Base-by-base conservation (phyloP, 1,284 basidiomycete genomes). In the Rhizopogon parksii region DNA sequence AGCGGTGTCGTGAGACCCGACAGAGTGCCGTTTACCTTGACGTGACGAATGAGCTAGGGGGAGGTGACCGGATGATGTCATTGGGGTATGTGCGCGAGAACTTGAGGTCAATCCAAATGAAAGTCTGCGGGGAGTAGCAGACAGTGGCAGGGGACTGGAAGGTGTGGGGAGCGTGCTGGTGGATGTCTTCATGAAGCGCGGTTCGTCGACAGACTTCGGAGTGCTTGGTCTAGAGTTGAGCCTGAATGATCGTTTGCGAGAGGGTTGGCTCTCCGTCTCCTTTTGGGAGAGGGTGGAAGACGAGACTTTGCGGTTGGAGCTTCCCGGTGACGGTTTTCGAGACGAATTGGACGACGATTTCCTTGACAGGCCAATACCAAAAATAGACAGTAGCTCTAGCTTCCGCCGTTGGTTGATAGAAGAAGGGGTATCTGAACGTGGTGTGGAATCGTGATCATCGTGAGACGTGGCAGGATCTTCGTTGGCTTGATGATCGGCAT, bases 281-380 rank as follows among this genome's bases (percentile, higher is more conserved):
- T 50, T 46, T 17, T 36, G 37, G 27, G 50, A 42, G 15, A 45
- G 17, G 17, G 66, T 63, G 12, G 51, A 38, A 39, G 56, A 55
- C 0, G 68, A 68, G 0, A 38, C 32, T 7, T 68, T 64, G 21
- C 56, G 57, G 19, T 54, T 47, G 7, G 65, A 53, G 14, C 54
- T 30, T 3, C 46, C 27, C 8, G 64, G 56, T 3, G 55, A 49
- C 15, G 34, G 53, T 2, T 54, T 54, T 7, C 57, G 53, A 19
- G 60, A 46, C 15, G 66, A 57, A 1, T 40, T 34, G 6, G 66
- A 53, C 0, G 74, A 68, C 6, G 74, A 64, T 60, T 66, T 74
- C 8, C 67, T 65, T 2, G 62, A 49, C 36, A 67, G 59, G n/a
- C 75, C 65, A 6, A 82, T 76, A 6, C 75, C 75, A 58, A 83